Base-by-base conservation (phyloP, 495 filamentous ascomycete species). In the Neurospora tetrasperma region DNA sequence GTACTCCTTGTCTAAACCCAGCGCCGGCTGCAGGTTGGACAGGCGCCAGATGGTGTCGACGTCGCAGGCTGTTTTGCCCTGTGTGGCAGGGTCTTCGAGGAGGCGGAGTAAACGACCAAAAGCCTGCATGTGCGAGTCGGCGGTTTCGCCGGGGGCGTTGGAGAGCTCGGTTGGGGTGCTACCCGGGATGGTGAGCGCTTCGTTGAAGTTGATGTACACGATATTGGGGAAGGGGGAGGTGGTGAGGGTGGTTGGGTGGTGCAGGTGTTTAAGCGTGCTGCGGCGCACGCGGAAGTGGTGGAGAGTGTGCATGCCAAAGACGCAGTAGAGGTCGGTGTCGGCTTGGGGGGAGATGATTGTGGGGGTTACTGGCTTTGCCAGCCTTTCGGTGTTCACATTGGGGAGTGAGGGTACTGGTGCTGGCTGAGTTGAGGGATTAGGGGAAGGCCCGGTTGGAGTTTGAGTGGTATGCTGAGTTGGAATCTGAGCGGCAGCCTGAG, bases 41-140 rank as follows among this genome's bases (percentile, higher is more conserved):
- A 74, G 11, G 31, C 73, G 66, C 71, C 71, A 74, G 8, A 74
- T 18, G 39, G n/a, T 54, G 18, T 69, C 70, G 8, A 74, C 43
- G 11, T n/a, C 42, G 31, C 42, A 8, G 4, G 39, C 40, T 20
- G 9, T 59, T 20, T 44, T 54, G 0, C 18, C 46, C 5, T 4
- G 20, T 5, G n/a, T n/a, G 2, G 18, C 7, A 8, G 54, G 54
- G n/a, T 46, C 18, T 6, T 62, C 44, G 4, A 23, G 48, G 8
- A 42, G 42, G 0, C 39, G 38, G 42, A 74, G 46, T 7, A 20
- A 43, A 1, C 1, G 23, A 12, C 72, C 11, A 1, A 74, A 41
- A 0, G 43, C 66, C 3, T 74, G 23, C 43, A 74, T 66, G 54
- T 66, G 54, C 23, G 23, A 35, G 27, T 66, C 54, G 54, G 54